phyloP scores from a whole-genome alignment of 1,139 yeast genomes.

The Sugiyamaella paludigena region DNA sequence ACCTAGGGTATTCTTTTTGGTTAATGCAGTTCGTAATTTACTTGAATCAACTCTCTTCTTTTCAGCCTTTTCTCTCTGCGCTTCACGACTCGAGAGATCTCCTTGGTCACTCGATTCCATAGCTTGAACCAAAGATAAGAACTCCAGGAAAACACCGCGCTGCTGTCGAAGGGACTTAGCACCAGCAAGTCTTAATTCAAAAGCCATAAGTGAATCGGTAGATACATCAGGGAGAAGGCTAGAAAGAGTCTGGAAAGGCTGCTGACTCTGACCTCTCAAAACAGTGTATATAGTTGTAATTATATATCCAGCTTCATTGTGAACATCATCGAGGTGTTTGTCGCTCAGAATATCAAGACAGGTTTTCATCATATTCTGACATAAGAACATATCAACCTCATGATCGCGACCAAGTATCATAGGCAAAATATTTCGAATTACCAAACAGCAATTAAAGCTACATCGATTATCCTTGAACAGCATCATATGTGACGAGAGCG shows the following conservation, averaged over 20 bases:
- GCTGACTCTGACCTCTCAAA: constrained; percentile 55
- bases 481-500: constrained; percentile 72
- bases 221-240: constrained; percentile 43
- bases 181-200: constrained; percentile 55
- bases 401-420: constrained; percentile 68
- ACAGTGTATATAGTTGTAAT: constrained; percentile 76
- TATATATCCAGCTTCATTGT: constrained; percentile 86
- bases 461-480: constrained; percentile 87
- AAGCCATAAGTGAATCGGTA: constrained; percentile 34
- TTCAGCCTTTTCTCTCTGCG: constrained; percentile 40
- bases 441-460: constrained; percentile 82
- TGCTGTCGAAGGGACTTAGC: constrained; percentile 65
- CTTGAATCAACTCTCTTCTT: constrained; percentile 26
- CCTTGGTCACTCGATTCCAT: constrained; percentile 38
- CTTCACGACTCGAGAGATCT: constrained; percentile 44
- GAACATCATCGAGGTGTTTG: constrained; percentile 80
- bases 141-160: constrained; percentile 68
- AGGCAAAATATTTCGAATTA: constrained; percentile 66
- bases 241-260: constrained; percentile 41
- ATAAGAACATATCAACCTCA: constrained; percentile 74
- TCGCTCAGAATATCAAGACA: constrained; percentile 64
- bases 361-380: constrained; percentile 50
- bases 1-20: constrained; percentile 15
- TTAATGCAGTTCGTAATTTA: constrained; percentile 6
- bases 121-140: constrained; percentile 45